phyloP scores from a whole-genome alignment of 192 early-diverging fungal species.

The Funneliformis geosporum region DNA sequence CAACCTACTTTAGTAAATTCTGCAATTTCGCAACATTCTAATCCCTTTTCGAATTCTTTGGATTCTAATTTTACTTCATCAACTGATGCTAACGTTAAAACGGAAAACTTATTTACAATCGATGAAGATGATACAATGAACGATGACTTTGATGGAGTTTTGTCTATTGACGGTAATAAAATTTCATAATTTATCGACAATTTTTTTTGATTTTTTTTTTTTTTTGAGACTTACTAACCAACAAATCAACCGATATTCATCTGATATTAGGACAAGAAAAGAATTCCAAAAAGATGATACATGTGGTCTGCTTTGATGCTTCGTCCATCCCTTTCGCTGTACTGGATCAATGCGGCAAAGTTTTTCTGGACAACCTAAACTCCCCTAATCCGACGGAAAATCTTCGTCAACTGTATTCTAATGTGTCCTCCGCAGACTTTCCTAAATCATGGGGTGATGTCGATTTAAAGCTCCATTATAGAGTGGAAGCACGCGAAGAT shows the following conservation, averaged over 20 bases:
- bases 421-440: not conserved
- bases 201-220: not conserved
- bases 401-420: constrained; percentile 16
- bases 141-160: not conserved
- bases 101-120: not conserved
- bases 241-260: not conserved
- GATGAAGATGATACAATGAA: not conserved
- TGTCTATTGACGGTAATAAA: not conserved
- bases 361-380: not conserved
- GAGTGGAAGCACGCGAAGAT: constrained; percentile 4
- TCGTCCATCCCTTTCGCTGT: not conserved
- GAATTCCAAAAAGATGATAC: not conserved
- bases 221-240: not conserved
- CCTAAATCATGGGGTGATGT: not conserved
- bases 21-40: not conserved
- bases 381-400: not conserved
- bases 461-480: constrained; percentile 1
- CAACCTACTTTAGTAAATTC: not conserved
- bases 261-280: not conserved
- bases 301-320: not conserved
- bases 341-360: not conserved
- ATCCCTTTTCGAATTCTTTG: not conserved
- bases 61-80: not conserved
- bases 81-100: not conserved
- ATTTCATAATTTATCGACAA: not conserved